A percentile compares a stretch with the other conserved stretches of the same genome.
Evolutionary conservation across 345 rosid species (phyloP).

Genomic region (Eucalyptus sp.): DNA sequence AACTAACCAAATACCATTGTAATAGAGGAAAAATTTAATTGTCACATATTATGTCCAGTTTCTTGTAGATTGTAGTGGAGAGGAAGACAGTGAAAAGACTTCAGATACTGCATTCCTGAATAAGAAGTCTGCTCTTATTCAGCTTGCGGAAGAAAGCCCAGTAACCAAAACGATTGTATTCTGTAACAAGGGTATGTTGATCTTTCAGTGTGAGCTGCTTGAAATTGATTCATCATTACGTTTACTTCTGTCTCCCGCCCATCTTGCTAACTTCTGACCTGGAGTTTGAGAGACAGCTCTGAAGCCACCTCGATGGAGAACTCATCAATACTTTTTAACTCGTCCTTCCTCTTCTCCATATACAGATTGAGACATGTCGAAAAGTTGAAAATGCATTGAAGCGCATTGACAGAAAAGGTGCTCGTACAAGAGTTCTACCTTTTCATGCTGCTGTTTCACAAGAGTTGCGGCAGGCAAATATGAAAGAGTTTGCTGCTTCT

Average conservation of each 20-base stretch:
- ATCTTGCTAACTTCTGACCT: neutral
- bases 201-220: neutral
- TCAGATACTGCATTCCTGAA: conserved; percentile 69
- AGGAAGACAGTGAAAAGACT: conserved; percentile 38
- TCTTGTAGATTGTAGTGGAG: conserved; percentile 92
- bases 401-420: conserved; percentile 61
- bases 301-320: neutral
- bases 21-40: neutral
- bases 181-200: conserved; percentile 68
- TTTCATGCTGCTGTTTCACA: conserved; percentile 86
- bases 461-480: conserved; percentile 51
- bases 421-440: conserved; percentile 42
- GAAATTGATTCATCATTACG: neutral
- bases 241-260: neutral
- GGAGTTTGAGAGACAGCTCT: neutral
- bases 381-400: conserved; percentile 83
- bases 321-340: neutral
- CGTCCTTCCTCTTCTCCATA: neutral
- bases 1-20: neutral
- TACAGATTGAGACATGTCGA: conserved; percentile 92
- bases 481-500: conserved; percentile 60
- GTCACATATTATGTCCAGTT: conserved; percentile 22
- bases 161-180: conserved; percentile 74
- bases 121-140: conserved; percentile 75
- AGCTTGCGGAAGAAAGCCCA: neutral